A percentile compares a stretch with the other conserved stretches of the same genome.
Evolutionary conservation across 352 stramenopile species (phyloP).

Genomic region (Globisporangium canariense): DNA sequence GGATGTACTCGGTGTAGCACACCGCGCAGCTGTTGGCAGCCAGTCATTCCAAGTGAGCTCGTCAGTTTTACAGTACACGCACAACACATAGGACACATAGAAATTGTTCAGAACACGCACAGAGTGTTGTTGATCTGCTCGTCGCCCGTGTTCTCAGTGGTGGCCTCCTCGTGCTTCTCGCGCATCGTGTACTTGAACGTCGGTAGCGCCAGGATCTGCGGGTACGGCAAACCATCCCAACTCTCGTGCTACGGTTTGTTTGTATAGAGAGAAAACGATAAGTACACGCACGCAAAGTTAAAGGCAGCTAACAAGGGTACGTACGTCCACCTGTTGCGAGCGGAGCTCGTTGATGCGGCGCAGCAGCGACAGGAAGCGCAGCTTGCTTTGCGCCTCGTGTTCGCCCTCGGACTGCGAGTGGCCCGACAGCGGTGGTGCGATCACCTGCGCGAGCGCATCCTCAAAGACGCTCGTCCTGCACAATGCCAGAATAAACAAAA

Average conservation of each 20-base stretch:
- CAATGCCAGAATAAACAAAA: too few relatives aligned
- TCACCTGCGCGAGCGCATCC: slow-evolving; percentile 18
- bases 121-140: slow-evolving; percentile 61
- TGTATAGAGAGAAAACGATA: not conserved
- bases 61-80: not conserved
- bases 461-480: slow-evolving; percentile 17
- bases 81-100: too few relatives aligned
- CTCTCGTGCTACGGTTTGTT: slow-evolving; percentile 37
- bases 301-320: slow-evolving; percentile 8
- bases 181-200: slow-evolving; percentile 74
- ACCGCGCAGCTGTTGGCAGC: slow-evolving; percentile 49
- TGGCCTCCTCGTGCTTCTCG: slow-evolving; percentile 23
- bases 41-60: not conserved
- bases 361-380: slow-evolving; percentile 72
- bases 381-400: slow-evolving; percentile 43
- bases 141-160: slow-evolving; percentile 20
- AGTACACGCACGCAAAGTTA: not conserved
- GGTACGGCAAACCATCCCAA: slow-evolving; percentile 77
- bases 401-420: slow-evolving; percentile 19
- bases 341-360: slow-evolving; percentile 81
- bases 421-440: slow-evolving; percentile 24
- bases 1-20: slow-evolving; percentile 77
- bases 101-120: slow-evolving; percentile 18
- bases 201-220: slow-evolving; percentile 74
- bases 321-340: slow-evolving; percentile 73